Evolutionary conservation across 2,329 filamentous ascomycete genomes (phyloP).

Genomic region (Exophiala viscosa): DNA sequence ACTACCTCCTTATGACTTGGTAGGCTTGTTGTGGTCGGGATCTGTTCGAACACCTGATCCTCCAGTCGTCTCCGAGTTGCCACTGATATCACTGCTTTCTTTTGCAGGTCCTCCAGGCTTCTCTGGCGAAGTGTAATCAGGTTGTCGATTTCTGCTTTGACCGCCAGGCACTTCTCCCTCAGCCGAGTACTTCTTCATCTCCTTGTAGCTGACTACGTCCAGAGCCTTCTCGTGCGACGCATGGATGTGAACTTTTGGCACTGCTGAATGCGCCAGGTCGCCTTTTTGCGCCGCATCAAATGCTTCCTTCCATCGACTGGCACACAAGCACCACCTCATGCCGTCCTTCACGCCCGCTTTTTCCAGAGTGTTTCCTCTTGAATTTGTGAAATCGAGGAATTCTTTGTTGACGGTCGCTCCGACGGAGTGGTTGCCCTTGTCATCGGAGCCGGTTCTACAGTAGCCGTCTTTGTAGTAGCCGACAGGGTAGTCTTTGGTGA

Average conservation of each 20-base stretch:
- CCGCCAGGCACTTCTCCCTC: slow-evolving; percentile 23
- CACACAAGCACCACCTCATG: slow-evolving; percentile 63
- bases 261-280: slow-evolving; percentile 25
- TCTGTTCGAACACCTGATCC: neutral
- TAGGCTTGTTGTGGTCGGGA: neutral
- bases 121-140: slow-evolving; percentile 7
- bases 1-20: neutral
- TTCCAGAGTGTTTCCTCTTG: slow-evolving; percentile 57
- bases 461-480: slow-evolving; percentile 61
- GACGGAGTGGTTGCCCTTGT: slow-evolving; percentile 59
- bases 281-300: slow-evolving; percentile 51
- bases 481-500: slow-evolving; percentile 57
- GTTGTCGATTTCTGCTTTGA: slow-evolving; percentile 10
- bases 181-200: slow-evolving; percentile 34
- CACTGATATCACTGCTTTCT: slow-evolving; percentile 16
- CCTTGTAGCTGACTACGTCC: slow-evolving; percentile 33
- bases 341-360: slow-evolving; percentile 53
- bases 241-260: slow-evolving; percentile 34
- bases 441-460: slow-evolving; percentile 53
- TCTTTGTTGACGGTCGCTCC: slow-evolving; percentile 57
- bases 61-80: slow-evolving; percentile 11
- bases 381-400: slow-evolving; percentile 60
- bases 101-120: slow-evolving; percentile 5
- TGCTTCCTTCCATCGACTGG: slow-evolving; percentile 58
- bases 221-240: slow-evolving; percentile 37